Conservation (phyloP, 75 land plant species). For the Cupressus sempervirens region DNA sequence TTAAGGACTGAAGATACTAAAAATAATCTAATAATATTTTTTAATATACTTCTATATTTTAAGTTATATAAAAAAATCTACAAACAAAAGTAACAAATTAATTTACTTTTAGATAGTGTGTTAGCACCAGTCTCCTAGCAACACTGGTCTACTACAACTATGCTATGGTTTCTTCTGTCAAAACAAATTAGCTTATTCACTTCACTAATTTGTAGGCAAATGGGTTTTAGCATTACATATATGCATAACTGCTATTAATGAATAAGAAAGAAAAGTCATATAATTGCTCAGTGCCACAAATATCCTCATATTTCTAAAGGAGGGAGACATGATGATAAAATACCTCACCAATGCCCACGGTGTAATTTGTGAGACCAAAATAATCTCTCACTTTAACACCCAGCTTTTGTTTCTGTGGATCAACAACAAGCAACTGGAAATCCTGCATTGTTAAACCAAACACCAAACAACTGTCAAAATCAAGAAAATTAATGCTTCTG, state of each 20-base stretch:
- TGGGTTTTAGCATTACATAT: not conserved
- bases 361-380: constrained; percentile 61
- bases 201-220: not conserved
- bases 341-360: constrained; percentile 87
- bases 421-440: constrained; percentile 81
- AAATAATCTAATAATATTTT: too few species aligned
- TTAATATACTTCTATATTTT: too few species aligned
- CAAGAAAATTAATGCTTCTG: not conserved
- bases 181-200: not conserved
- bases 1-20: too few species aligned
- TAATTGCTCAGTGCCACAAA: not conserved
- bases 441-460: constrained; percentile 47
- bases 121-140: too few species aligned
- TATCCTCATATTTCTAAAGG: too few species aligned
- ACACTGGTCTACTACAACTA: not conserved
- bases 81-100: too few species aligned
- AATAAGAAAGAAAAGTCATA: not conserved
- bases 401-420: constrained; percentile 73
- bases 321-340: not conserved
- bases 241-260: not conserved
- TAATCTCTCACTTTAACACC: constrained; percentile 70
- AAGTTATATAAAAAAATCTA: too few species aligned
- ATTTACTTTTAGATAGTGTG: too few species aligned
- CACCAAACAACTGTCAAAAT: not conserved
- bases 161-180: not conserved